A percentile compares a stretch with the other conserved stretches of the same genome.
Conservation (phyloP, 768 basidiomycete genomes). For the Floccularia luteovirens region DNA sequence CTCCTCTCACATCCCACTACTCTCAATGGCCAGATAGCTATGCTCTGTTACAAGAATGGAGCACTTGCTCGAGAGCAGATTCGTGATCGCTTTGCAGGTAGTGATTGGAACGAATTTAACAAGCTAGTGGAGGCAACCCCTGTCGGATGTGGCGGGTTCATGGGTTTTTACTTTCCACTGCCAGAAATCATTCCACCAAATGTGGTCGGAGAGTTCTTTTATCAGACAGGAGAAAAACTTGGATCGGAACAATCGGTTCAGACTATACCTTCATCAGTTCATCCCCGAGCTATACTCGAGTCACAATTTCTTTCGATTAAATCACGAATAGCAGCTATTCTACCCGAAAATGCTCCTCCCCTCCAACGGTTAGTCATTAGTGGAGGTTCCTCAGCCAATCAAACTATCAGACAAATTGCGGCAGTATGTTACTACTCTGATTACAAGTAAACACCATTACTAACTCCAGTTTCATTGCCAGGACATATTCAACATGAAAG, state of each 20-base stretch:
- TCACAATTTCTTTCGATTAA: constrained; percentile 81
- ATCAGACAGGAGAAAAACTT: constrained; percentile 15
- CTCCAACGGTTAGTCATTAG: constrained; percentile 67
- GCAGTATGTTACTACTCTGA: constrained; percentile 31
- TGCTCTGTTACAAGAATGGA: constrained; percentile 92
- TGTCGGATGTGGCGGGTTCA: constrained; percentile 49
- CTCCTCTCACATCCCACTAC: constrained; percentile 65
- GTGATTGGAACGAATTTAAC: constrained; percentile 68
- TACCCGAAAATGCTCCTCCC: constrained; percentile 45
- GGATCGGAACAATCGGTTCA: constrained; percentile 25
- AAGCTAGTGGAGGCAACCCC: constrained; percentile 45
- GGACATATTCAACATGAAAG: constrained; percentile 73
- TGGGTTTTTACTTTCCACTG: constrained; percentile 77
- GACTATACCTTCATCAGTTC: constrained; percentile 37
- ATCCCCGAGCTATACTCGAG: constrained; percentile 75
- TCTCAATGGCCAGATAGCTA: constrained; percentile 63
- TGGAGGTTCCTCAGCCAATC: constrained; percentile 74
- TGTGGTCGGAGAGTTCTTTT: constrained; percentile 66
- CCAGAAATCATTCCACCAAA: constrained; percentile 84
- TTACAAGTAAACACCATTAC: constrained; percentile 1
- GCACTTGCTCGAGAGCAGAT: constrained; percentile 76
- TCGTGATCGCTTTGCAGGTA: constrained; percentile 52
- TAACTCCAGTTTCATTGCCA: constrained; percentile 12
- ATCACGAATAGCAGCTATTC: constrained; percentile 60
- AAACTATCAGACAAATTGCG: constrained; percentile 62